Conservation (phyloP, 208 protist genomes). For the Perkinsela sp. region DNA sequence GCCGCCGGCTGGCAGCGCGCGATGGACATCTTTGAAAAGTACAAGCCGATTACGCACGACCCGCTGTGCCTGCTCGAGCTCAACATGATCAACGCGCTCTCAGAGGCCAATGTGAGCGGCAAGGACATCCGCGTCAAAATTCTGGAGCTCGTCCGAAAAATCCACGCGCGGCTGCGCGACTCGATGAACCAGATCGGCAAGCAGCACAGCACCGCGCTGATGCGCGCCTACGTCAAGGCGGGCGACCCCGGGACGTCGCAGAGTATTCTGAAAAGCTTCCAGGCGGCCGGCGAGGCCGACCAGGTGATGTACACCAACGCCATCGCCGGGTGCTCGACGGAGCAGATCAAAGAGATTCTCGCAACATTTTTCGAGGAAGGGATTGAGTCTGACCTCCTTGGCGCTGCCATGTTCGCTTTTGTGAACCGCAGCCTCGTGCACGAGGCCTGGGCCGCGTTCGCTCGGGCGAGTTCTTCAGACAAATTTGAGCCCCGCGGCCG, state of each 20-base stretch:
- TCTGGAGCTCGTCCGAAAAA: background rate
- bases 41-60: background rate
- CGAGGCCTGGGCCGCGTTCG: background rate
- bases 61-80: background rate
- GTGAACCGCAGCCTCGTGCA: background rate
- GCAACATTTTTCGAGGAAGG: background rate
- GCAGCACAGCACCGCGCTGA: background rate
- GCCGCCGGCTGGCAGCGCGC: background rate
- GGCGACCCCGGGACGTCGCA: background rate
- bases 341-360: background rate
- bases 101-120: background rate
- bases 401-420: background rate
- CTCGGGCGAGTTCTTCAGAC: background rate
- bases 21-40: background rate
- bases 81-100: background rate
- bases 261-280: background rate
- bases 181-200: background rate
- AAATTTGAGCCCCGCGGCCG: background rate
- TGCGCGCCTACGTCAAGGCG: background rate
- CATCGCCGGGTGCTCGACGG: background rate
- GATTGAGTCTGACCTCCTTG: background rate
- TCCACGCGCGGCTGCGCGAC: background rate
- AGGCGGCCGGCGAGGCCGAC: background rate
- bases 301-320: background rate
- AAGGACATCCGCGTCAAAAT: background rate